Percentiles rank a stretch among this genome's conserved stretches.
Conservation (phyloP, 2,329 filamentous ascomycete genomes). For the Colletotrichum echinochloae region DNA sequence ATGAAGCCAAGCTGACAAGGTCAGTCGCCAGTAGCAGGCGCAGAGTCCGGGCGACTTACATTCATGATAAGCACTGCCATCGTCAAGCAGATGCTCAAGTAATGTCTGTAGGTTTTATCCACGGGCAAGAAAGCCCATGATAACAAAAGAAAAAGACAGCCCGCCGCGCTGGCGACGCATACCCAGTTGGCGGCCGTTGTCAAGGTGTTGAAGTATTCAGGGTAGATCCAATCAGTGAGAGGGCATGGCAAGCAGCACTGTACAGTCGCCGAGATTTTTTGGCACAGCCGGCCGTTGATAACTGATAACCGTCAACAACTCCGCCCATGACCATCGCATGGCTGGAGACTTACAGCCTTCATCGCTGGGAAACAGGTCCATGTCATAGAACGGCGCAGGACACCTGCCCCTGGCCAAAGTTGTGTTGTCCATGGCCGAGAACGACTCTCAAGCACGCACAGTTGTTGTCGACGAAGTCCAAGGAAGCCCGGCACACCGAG, state of each 20-base stretch:
- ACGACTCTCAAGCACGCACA: neutral
- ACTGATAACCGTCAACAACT: conserved; percentile 58
- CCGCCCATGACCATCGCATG: neutral
- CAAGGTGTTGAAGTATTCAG: conserved; percentile 69
- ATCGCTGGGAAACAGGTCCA: conserved; percentile 65
- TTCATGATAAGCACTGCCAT: conserved; percentile 82
- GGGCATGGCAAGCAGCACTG: conserved; percentile 93
- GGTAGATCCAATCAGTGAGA: conserved; percentile 80
- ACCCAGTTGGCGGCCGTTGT: conserved; percentile 83
- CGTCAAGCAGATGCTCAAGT: conserved; percentile 89
- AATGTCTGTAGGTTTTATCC: conserved; percentile 92
- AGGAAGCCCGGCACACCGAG: neutral
- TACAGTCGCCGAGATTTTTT: conserved; percentile 60
- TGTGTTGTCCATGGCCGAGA: conserved; percentile 22
- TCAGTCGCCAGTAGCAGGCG: neutral
- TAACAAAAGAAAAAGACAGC: conserved; percentile 79
- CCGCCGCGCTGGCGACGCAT: conserved; percentile 78
- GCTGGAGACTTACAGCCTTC: conserved; percentile 73
- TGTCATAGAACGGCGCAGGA: conserved; percentile 76
- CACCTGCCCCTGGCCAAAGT: conserved; percentile 55
- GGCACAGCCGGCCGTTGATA: conserved; percentile 66
- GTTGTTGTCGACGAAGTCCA: neutral
- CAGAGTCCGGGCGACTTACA: conserved; percentile 63
- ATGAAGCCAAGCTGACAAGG: conserved; percentile 82
- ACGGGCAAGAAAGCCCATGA: conserved; percentile 86